Conservation (phyloP, 2,329 filamentous ascomycete genomes). For the Didymellaceae sp. region DNA sequence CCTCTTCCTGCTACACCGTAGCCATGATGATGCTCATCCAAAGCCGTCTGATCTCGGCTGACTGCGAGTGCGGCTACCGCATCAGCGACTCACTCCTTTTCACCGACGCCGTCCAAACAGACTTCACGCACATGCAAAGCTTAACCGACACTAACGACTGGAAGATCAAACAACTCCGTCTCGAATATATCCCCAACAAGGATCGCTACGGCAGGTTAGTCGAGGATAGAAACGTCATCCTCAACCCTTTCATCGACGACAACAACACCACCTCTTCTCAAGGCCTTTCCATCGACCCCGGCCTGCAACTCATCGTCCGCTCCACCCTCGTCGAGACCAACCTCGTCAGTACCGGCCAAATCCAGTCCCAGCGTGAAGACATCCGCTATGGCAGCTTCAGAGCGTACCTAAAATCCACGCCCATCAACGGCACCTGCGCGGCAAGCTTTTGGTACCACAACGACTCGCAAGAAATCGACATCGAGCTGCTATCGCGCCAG, state of each 20-base stretch:
- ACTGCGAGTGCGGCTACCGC: not conserved
- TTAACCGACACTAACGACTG: not conserved
- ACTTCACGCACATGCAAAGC: not conserved
- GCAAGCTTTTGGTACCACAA: not conserved
- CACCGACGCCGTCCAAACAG: not conserved
- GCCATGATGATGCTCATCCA: not conserved
- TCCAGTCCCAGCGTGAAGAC: not conserved
- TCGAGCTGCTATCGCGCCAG: not conserved
- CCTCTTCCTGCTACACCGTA: not conserved
- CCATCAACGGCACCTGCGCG: not conserved
- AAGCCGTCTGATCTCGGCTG: not conserved
- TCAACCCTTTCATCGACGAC: not conserved
- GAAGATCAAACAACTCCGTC: not conserved
- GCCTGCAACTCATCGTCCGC: not conserved
- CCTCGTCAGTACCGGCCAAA: not conserved
- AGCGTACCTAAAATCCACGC: not conserved
- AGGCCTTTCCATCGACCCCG: not conserved
- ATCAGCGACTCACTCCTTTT: not conserved
- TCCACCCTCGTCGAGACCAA: not conserved
- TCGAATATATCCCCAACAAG: not conserved
- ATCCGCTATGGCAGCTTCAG: conserved; percentile 1
- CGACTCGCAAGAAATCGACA: conserved; percentile 1
- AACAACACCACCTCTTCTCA: not conserved
- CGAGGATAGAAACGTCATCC: not conserved
- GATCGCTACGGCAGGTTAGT: not conserved